Evolutionary conservation across 768 basidiomycete genomes (phyloP).

Genomic region (Boletus bicolor): DNA sequence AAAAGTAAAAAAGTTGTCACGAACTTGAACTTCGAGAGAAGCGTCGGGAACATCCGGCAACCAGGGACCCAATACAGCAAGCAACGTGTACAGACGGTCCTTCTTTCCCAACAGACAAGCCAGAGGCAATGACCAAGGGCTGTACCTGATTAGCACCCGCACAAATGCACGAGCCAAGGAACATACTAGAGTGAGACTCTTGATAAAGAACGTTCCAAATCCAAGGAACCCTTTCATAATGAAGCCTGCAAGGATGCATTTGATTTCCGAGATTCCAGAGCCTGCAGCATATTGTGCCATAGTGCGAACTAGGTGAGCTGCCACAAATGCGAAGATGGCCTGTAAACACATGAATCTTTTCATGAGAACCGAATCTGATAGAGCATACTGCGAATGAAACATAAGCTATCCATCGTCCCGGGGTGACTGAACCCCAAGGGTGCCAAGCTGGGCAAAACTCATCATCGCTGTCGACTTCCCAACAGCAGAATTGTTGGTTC

Average conservation of each 20-base stretch:
- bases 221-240: conserved; percentile 95
- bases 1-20: conserved; percentile 20
- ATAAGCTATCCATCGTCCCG: conserved; percentile 81
- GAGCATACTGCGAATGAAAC: conserved; percentile 80
- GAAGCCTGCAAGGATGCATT: conserved; percentile 95
- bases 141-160: conserved; percentile 34
- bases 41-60: conserved; percentile 78
- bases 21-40: conserved; percentile 87
- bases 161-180: not conserved
- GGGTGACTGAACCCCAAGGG: conserved; percentile 73
- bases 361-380: not conserved
- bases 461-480: conserved; percentile 86
- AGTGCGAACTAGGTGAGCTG: conserved; percentile 83
- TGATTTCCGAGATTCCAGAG: conserved; percentile 98
- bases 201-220: conserved; percentile 86
- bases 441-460: conserved; percentile 91
- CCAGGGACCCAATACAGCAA: conserved; percentile 85
- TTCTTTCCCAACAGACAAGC: conserved; percentile 96
- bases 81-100: conserved; percentile 98
- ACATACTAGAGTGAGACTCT: conserved; percentile 88
- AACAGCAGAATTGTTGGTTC: conserved; percentile 97
- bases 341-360: conserved; percentile 31
- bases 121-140: conserved; percentile 97
- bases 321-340: conserved; percentile 79
- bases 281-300: conserved; percentile 96